Base-by-base conservation (phyloP, 257 asterid genomes). In the Nicotiana knightiana region DNA sequence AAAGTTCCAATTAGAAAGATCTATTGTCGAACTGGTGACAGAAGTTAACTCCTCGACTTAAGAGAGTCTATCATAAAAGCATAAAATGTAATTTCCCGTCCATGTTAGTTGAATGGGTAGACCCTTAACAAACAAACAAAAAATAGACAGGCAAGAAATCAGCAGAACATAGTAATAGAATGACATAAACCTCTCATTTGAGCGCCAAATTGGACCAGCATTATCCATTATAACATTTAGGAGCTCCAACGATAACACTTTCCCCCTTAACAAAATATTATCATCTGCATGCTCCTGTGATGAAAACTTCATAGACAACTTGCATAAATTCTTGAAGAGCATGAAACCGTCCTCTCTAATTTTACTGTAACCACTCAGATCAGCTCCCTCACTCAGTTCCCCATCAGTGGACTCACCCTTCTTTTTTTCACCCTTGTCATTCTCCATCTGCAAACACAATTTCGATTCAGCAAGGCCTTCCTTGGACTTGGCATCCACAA, bases 221-320 rank as follows among this genome's bases (percentile, higher is more conserved):
- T 93, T 94, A 85, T 86, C 90, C 95, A 90, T 92, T 71, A 96
- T 89, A 85, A 96, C 97, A 84, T 96, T 94, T 85, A 96, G 88
- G 88, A 96, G 98, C 92, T 96, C 99, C 91, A 96, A 82, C 30
- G 99, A 96, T 33, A 96, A 91, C 43, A 92, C 86, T 85, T 96
- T 96, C 39, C 99, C 99, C 88, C 98, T 93, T 88, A 96, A 83
- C 75, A 96, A 93, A 84, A 96, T 94, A 84, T 96, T 98, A 87
- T 96, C 99, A 88, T 94, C 98, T 5, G 91, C 82, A 84, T 88
- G 91, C 88, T 96, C 98, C 85, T 91, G 95, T 7, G 97, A 89
- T 3, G 99, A 93, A 85, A 93, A 93, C 77, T 96, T 96, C 99
- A 96, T 96, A 61, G 99, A 96, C 83, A 96, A 86, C 82, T 96